These are phyloP conservation scores for Amanita exitialis DNA, from an alignment of 768 basidiomycete species.

Conservation along the genomic window DNA sequence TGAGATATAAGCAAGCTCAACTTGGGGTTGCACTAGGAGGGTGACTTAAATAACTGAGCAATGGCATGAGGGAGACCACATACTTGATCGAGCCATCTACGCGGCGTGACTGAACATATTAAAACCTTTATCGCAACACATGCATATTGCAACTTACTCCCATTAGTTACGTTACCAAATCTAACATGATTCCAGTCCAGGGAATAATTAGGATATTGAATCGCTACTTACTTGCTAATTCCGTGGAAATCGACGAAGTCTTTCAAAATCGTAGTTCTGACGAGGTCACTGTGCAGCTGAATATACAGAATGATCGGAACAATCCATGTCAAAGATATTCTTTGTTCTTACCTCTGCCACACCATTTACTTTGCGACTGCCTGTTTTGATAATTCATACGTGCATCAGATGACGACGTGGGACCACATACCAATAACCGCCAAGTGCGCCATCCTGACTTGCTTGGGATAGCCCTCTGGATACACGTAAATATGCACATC, in stretches of 20 bases:
- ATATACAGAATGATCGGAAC: background rate
- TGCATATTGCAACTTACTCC: slow-evolving; percentile 43
- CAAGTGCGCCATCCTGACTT: slow-evolving; percentile 85
- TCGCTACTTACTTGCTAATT: slow-evolving; percentile 53
- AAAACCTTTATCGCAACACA: background rate
- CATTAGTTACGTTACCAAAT: slow-evolving; percentile 90
- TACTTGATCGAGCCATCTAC: slow-evolving; percentile 84
- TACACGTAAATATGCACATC: background rate
- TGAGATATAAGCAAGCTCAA: slow-evolving; percentile 79
- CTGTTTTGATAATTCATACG: slow-evolving; percentile 17
- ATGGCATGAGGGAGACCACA: background rate
- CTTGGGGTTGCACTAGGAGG: slow-evolving; percentile 72
- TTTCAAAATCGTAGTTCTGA: slow-evolving; percentile 73
- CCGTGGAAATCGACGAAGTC: slow-evolving; percentile 95
- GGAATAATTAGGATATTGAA: background rate
- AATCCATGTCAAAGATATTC: background rate
- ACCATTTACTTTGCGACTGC: slow-evolving; percentile 85
- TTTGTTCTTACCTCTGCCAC: slow-evolving; percentile 66
- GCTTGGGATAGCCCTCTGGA: slow-evolving; percentile 75
- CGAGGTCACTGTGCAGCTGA: slow-evolving; percentile 81
- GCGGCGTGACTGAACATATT: slow-evolving; percentile 60
- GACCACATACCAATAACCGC: slow-evolving; percentile 60
- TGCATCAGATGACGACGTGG: background rate
- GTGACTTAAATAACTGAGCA: background rate
- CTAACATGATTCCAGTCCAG: slow-evolving; percentile 20